A percentile compares a stretch with the other conserved stretches of the same genome.
Evolutionary conservation across 2,329 filamentous ascomycete genomes (phyloP).

Genomic region (Pseudogymnoascus sp.): DNA sequence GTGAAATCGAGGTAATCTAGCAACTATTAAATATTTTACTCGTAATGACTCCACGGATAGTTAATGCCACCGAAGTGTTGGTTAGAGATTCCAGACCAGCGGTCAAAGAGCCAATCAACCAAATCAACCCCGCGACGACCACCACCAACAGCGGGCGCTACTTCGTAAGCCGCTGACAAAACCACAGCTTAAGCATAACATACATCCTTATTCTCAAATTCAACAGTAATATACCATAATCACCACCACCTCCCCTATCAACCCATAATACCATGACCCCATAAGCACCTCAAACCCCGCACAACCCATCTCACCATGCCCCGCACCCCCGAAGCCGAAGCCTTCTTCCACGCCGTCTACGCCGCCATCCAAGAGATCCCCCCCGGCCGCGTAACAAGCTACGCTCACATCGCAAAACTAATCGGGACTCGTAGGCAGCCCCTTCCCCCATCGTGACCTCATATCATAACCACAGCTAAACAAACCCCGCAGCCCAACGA

Average conservation of each 20-base stretch:
- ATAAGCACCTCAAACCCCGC: not conserved
- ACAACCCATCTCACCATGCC: conserved; percentile 42
- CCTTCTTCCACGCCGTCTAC: conserved; percentile 74
- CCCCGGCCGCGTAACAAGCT: conserved; percentile 73
- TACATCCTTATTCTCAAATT: not conserved
- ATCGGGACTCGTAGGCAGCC: conserved; percentile 59
- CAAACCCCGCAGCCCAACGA: conserved; percentile 47
- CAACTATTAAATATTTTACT: not conserved
- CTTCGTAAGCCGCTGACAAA: conserved; percentile 2
- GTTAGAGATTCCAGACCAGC: not conserved
- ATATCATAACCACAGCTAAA: not conserved
- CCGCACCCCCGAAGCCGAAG: conserved; percentile 63
- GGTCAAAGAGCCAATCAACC: not conserved
- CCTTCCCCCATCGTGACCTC: not conserved
- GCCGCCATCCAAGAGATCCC: conserved; percentile 80
- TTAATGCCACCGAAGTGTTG: not conserved
- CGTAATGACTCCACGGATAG: not conserved
- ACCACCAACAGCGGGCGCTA: not conserved
- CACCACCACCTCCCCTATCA: not conserved
- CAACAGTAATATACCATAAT: not conserved
- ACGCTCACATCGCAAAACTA: conserved; percentile 70
- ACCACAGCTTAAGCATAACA: not conserved
- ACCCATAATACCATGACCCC: not conserved
- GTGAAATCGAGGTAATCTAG: not conserved
- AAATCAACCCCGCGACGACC: not conserved